Evolutionary conservation across 306 rosid genomes (phyloP), one percentile per base, ranked within the genome.

Genomic region (Trifolium dubium): DNA sequence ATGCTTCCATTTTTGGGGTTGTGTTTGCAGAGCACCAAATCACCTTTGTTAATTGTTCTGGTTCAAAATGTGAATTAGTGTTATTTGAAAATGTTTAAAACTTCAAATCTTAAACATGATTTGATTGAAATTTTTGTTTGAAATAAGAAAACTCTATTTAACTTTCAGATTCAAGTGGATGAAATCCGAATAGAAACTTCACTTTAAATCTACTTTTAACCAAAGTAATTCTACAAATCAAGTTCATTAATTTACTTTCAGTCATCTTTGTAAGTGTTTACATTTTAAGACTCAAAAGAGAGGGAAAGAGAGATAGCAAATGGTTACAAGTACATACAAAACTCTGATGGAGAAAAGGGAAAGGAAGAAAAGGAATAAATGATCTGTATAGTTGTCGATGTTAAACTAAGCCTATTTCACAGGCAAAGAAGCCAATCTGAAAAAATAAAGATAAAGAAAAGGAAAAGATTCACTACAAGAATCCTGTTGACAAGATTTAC

Each of bases 311-410:
- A 51, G 51, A 31, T 56, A 63, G 60, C 13, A 44, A 55, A 59
- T 28, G 70, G 75, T 49, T 68, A 9, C 15, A 68, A 67, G 67
- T 67, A 68, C 35, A 31, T 67, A 40, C 76, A 74, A 65, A 74
- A 69, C 76, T 59, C 37, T 58, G 65, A 59, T 5, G 13, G 70
- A 11, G 39, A 50, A 61, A 69, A 31, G 82, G 62, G 67, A n/a
- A 34, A 54, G 71, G 78, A 29, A 7, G 68, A 67, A 51, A 34
- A 47, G 71, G 44, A 41, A 65, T n/a, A 69, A 72, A 37, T 34
- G 31, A 23, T 23, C 35, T 46, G 46, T 64, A 51, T 51, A 47
- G 72, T 35, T 70, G 65, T 44, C 70, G 19, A 35, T 76, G 34
- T 64, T 44, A 74, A 51, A 39, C 51, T 44, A 74, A 51, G 49